phyloP scores from a whole-genome alignment of 2,329 filamentous ascomycete species.

The Graphilbum fragrans region DNA sequence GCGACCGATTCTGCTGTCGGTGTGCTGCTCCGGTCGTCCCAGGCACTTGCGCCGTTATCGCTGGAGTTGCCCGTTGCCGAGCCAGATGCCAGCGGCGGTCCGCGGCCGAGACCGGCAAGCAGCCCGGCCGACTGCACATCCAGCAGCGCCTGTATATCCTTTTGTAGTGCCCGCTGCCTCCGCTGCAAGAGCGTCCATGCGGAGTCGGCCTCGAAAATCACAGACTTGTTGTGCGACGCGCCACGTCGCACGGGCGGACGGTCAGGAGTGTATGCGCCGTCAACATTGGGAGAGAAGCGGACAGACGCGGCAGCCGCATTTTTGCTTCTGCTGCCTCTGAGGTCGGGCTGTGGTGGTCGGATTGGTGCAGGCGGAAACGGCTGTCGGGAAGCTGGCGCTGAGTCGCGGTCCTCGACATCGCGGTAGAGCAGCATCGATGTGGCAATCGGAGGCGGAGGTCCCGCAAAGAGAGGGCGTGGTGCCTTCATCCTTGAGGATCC shows the following conservation, averaged over 20 bases:
- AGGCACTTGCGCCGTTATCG: slow-evolving; percentile 19
- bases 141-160: slow-evolving; percentile 33
- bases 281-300: slow-evolving; percentile 18
- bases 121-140: slow-evolving; percentile 36
- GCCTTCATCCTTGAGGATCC: slow-evolving; percentile 14
- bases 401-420: slow-evolving; percentile 17
- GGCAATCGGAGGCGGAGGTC: slow-evolving; percentile 39
- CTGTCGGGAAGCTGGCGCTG: not conserved
- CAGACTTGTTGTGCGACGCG: slow-evolving; percentile 9
- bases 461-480: slow-evolving; percentile 26
- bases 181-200: slow-evolving; percentile 34
- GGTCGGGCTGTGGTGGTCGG: not conserved
- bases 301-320: slow-evolving; percentile 17
- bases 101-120: slow-evolving; percentile 21
- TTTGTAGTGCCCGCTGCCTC: slow-evolving; percentile 31
- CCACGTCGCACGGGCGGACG: slow-evolving; percentile 9
- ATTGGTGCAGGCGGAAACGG: not conserved
- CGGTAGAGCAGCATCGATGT: slow-evolving; percentile 25
- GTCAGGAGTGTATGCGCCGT: slow-evolving; percentile 1
- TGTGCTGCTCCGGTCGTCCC: slow-evolving; percentile 19
- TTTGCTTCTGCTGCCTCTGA: too few relatives aligned
- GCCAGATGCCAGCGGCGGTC: slow-evolving; percentile 9
- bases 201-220: slow-evolving; percentile 24
- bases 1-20: slow-evolving; percentile 17
- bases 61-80: slow-evolving; percentile 17